Base-by-base conservation (phyloP, 148 eudicot genomes). In the Hydrangea macrophylla region DNA sequence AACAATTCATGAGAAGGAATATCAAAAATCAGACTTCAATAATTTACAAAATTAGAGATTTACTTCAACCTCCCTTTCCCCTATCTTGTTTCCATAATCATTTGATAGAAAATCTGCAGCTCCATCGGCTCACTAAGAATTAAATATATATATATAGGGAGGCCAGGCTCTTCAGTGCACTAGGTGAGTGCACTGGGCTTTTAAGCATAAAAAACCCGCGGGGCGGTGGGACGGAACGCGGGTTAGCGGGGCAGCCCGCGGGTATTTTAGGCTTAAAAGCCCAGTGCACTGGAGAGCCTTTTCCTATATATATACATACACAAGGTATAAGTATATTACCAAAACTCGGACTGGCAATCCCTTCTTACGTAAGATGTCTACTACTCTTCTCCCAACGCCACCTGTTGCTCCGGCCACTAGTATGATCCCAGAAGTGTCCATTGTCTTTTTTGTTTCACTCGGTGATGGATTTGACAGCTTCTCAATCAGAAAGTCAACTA, bases 351-450 rank as follows among this genome's bases (percentile, higher is more conserved):
- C 96, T 9, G 86, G 86, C 39, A 83, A 25, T 67, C 96, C 96
- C 76, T 81, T 94, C 55, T 79, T 85, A 56, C 88, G 89, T 65
- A 94, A 75, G 63, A 81, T 69, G 70, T 91, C 90, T 23, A 94
- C 97, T 35, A 91, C 96, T 77, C 99, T 88, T 85, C 96, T 84
- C 58, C 99, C 99, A 45, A 94, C 97, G 55, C 99, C 99, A 72
- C 99, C 99, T 58, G 99, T 94, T 64, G 93, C 99, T 75, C 97
- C 99, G 37, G 79, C 89, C 74, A 94, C 99, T 55, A 94, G 81
- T 55, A 84, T 74, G 54, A 87, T 79, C 68, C 88, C 93, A 70
- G 96, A 87, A 65, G 88, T 67, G 54, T 84, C 90, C 99, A 91
- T 91, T 45, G 81, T 66, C 71, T 77, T 85, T 62, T 28, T 73